phyloP scores from a whole-genome alignment of 2,329 filamentous ascomycete genomes.

The Alternaria viburni region DNA sequence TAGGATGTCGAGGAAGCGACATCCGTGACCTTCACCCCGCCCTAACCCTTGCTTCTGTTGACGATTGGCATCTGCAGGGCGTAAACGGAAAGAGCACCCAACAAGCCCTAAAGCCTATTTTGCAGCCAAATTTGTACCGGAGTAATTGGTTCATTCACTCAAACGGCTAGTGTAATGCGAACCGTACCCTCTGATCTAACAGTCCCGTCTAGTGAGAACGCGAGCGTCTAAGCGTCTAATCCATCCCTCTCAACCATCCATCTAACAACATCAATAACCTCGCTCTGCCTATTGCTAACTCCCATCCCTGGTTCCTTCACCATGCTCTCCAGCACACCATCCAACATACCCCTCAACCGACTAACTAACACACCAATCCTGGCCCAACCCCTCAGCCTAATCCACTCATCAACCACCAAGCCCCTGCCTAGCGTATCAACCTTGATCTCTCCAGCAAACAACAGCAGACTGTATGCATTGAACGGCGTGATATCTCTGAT shows the following conservation, averaged over 20 bases:
- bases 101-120: not conserved
- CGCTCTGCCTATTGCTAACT: slow-evolving; percentile 55
- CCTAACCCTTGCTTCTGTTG: not conserved
- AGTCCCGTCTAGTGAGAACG: not conserved
- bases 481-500: slow-evolving; percentile 91
- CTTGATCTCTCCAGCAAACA: slow-evolving; percentile 85
- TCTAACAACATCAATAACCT: slow-evolving; percentile 77
- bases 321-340: slow-evolving; percentile 80
- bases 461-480: slow-evolving; percentile 84
- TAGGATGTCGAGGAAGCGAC: not conserved
- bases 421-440: slow-evolving; percentile 89
- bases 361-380: slow-evolving; percentile 90
- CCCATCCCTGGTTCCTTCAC: slow-evolving; percentile 75
- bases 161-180: too few species aligned
- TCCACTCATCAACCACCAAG: slow-evolving; percentile 89
- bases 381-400: slow-evolving; percentile 87
- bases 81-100: not conserved
- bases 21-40: not conserved
- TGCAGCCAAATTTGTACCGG: not conserved
- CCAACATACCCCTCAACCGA: slow-evolving; percentile 82
- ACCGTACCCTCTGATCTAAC: not conserved
- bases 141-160: not conserved
- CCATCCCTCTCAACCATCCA: slow-evolving; percentile 90
- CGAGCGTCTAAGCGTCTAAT: slow-evolving; percentile 61
- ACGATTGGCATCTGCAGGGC: not conserved